Base-by-base conservation (phyloP, 371 early-diverging fungal species). In the Batkoa obscura region DNA sequence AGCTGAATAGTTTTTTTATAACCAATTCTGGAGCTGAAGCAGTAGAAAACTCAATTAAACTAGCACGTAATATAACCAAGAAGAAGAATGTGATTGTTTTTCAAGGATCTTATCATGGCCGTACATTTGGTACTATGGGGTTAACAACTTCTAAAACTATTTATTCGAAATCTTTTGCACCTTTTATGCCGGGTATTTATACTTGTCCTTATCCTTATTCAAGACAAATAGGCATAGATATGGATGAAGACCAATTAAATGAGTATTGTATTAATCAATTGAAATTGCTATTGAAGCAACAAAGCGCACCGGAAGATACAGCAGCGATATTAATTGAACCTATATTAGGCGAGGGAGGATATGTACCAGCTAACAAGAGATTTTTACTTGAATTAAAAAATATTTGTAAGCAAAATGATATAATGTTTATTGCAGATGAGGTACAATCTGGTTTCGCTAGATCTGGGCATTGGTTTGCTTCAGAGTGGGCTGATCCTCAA, bases 381-480 rank as follows among this genome's bases (percentile, higher is more conserved):
- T 88, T 77, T 60, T 81, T 84, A 68, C 75, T 73, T 36, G 67
- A 66, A 1, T 61, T 86, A 46, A 73, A 84, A 49, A 69, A 75
- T 3, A 59, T 86, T 53, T 84, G 86, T 36, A 61, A 70, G 42
- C 64, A 73, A 45, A 56, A 77, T 49, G 78, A 74, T 33, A 76
- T 84, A 12, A 63, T 84, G 45, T 73, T 88, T 61, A 84, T 88
- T 57, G 83, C 81, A 6, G 89, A 88, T 55, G 89, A 88, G 61
- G 84, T 86, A 17, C 88, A 88, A 61, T 83, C 83, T 0, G 89
- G 89, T 43, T 83, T 83, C 10, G 86, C 84, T n/a, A 77, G 83
- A 23, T 82, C 88, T 0, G 89, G 89, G 17, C 73, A 75, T 5
- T 83, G 83, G 69, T 73, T 71, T 63, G 70, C 74, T 32, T 67